phyloP scores from a whole-genome alignment of 2,329 filamentous ascomycete species.

The Colletotrichum sp. region DNA sequence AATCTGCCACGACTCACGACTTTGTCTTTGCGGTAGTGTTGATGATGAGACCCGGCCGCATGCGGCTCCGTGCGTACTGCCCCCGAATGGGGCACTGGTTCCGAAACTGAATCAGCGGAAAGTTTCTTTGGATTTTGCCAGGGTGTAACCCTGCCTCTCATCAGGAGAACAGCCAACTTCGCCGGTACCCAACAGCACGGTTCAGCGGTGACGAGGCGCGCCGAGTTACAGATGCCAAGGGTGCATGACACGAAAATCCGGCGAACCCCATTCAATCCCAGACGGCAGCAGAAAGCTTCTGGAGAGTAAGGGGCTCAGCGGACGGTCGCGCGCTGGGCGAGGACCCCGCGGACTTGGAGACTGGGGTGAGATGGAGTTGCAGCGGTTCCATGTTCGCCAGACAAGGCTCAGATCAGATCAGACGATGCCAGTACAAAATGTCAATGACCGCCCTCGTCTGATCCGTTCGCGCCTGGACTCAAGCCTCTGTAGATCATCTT shows the following conservation, averaged over 20 bases:
- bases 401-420: background rate
- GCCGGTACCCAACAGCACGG: background rate
- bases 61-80: background rate
- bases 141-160: background rate
- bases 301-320: slow-evolving; percentile 4
- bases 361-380: background rate
- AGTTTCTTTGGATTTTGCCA: background rate
- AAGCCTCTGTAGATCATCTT: slow-evolving; percentile 3
- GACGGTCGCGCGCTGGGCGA: background rate
- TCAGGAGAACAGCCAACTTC: background rate
- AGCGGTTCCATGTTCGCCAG: background rate
- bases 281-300: slow-evolving; percentile 15
- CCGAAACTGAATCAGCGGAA: slow-evolving; percentile 16
- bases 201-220: slow-evolving; percentile 3
- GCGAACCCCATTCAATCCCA: slow-evolving; percentile 16
- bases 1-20: background rate
- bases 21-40: background rate
- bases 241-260: background rate
- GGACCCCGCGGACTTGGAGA: background rate
- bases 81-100: background rate
- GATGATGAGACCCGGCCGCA: background rate
- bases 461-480: background rate
- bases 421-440: slow-evolving; percentile 12
- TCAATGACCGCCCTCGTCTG: background rate
- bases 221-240: slow-evolving; percentile 11